Base-by-base conservation (phyloP, 441 rosid genomes). In the Hura crepitans region DNA sequence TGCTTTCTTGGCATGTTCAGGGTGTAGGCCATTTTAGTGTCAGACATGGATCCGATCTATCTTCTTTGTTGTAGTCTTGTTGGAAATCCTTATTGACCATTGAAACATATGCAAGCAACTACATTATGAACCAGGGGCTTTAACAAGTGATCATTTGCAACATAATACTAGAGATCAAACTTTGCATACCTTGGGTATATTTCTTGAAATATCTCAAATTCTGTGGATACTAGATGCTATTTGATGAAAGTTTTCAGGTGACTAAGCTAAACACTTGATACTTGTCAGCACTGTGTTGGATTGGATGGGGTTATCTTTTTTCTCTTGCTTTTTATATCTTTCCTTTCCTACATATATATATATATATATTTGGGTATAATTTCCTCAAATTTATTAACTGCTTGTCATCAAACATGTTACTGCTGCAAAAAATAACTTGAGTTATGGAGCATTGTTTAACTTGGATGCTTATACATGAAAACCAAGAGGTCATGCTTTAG, bases 51-150 rank as follows among this genome's bases (percentile, higher is more conserved):
- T 49, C 9, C 37, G 25, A 49, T 69, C 17, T 11, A 8, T 46
- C 37, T 35, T 49, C 59, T 70, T 30, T 69, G 17, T 60, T 35
- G 11, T 46, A 18, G 23, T 69, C 17, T 60, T 35, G 11, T 46
- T 10, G 23, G 66, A 51, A 49, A 18, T 58, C 27, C 72, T 69
- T n/a, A 22, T 35, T 49, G 47, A 53, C 61, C 22, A 15, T 53
- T 39, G 71, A 56, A 56, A 56, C 30, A 42, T 25, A 13, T 46
- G 62, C 13, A 25, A 23, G 49, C 33, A 15, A 46, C 57, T 33
- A 14, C 13, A 50, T 37, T 51, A 33, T 55, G 68, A 35, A 49
- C 22, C 49, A 37, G 50, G 37, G 23, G 27, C 50, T 37, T 61
- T 62, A 62, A 35, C 27, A 11, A 47, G 47, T 50, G 50, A 31